Evolutionary conservation across 805 yeast genomes (phyloP), one percentile per base, ranked within the genome.

Genomic region (Candida parachauliodes): DNA sequence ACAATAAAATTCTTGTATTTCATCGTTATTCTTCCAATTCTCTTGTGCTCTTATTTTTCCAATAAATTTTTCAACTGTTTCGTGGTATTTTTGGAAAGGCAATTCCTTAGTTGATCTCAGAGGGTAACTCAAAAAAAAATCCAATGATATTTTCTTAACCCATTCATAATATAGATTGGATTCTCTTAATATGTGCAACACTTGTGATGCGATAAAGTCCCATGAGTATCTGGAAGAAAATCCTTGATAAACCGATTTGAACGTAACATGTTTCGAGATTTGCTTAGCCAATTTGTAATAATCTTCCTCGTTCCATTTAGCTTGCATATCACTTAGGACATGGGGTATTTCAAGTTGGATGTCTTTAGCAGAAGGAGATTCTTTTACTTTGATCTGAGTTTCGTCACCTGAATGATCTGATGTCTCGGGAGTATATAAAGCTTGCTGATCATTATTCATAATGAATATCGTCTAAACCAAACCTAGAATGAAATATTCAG

Each of bases 371-470:
- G n/a, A n/a, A 3, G 20, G 9, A 7, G 4, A 5, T 23, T 16
- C 8, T 24, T 32, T 12, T 10, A n/a, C 12, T 11, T 34, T 10
- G 24, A 21, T 21, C 15, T 22, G 18, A 8, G 18, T 18, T 34
- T 39, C 42, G 12, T 39, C 42, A 20, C 24, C 17, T n/a, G 42
- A 39, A 26, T 22, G 30, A 19, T 39, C 45, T 30, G 36, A 40
- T 20, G 24, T 31, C 7, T 39, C 41, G 5, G 32, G 45, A 11
- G 35, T 36, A 4, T 19, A 20, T 22, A 34, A 11, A 25, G 31
- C 20, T 25, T 32, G 35, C 18, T 4, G 17, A 8, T 8, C 15
- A 14, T 28, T 6, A 5, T 18, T 21, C 32, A 28, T 28, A 28
- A 18, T 28, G 4, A 16, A 28, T n/a, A n/a, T n/a, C n/a, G n/a